Percentiles rank a stretch among this genome's conserved stretches.
These are phyloP conservation scores for Gaeumannomyces sp. DNA, from an alignment of 2,329 filamentous ascomycete genomes.

Conservation along the genomic window DNA sequence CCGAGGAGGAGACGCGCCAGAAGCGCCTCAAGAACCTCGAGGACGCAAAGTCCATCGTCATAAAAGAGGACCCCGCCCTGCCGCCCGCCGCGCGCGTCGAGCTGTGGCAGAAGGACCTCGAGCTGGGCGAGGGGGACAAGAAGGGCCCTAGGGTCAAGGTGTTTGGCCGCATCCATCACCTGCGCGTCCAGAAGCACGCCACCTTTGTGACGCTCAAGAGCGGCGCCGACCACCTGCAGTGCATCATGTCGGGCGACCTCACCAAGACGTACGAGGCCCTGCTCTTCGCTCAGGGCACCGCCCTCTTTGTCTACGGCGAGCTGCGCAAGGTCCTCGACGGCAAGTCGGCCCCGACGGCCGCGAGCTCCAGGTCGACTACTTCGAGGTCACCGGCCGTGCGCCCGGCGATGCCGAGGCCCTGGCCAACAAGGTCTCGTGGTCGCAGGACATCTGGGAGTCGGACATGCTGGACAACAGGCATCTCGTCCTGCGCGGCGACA, in stretches of 20 bases:
- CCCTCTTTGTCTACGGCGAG: conserved; percentile 76
- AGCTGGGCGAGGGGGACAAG: conserved; percentile 45
- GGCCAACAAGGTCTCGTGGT: conserved; percentile 62
- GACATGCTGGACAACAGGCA: conserved; percentile 63
- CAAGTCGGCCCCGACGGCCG: conserved; percentile 72
- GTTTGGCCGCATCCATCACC: conserved; percentile 73
- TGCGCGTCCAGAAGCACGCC: conserved; percentile 75
- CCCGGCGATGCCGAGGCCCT: conserved; percentile 86
- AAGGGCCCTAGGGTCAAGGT: conserved; percentile 73
- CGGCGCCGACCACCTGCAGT: conserved; percentile 80
- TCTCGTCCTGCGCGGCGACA: conserved; percentile 78
- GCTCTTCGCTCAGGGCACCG: conserved; percentile 81
- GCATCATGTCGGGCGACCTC: conserved; percentile 70
- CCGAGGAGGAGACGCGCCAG: conserved; percentile 66
- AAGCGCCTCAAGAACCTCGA: conserved; percentile 65
- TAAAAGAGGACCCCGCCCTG: conserved; percentile 66
- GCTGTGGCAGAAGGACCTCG: conserved; percentile 36
- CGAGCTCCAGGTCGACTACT: conserved; percentile 88
- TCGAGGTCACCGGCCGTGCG: conserved; percentile 69
- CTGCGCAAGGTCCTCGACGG: conserved; percentile 74
- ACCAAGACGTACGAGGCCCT: conserved; percentile 89
- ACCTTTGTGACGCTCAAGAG: conserved; percentile 83
- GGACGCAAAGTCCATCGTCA: conserved; percentile 72
- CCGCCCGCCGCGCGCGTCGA: conserved; percentile 70
- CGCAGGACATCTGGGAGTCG: conserved; percentile 52